Conservation (phyloP, 2,329 filamentous ascomycete species). For the Monosporascus cannonballus region DNA sequence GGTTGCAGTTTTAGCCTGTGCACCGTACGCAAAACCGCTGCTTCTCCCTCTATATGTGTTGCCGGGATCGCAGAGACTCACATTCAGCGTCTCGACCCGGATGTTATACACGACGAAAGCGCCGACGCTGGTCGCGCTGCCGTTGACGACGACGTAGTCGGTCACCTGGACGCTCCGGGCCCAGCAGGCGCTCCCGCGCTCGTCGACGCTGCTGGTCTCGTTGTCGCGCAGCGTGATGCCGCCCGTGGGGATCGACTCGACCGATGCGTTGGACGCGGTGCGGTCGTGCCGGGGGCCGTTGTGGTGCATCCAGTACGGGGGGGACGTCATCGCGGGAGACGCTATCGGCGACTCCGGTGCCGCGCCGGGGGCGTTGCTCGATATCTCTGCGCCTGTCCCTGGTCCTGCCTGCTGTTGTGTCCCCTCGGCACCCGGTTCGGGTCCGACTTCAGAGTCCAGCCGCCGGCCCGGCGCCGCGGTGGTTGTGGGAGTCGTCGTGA, state of each 20-base stretch:
- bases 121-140: conserved; percentile 56
- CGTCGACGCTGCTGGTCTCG: conserved; percentile 45
- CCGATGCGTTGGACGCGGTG: conserved; percentile 40
- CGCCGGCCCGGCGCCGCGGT: too few species aligned
- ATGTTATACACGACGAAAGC: conserved; percentile 96
- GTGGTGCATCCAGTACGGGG: conserved; percentile 31
- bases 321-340: not conserved
- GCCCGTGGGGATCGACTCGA: conserved; percentile 40
- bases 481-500: too few species aligned
- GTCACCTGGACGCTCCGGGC: conserved; percentile 56
- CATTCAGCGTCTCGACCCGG: conserved; percentile 76
- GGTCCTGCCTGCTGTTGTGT: too few species aligned
- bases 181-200: conserved; percentile 48
- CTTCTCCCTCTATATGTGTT: not conserved
- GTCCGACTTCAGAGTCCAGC: too few species aligned
- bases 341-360: not conserved
- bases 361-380: not conserved
- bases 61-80: conserved; percentile 35
- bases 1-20: too few species aligned
- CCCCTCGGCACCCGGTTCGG: too few species aligned
- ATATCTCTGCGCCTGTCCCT: too few species aligned
- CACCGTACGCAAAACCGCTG: too few species aligned
- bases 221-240: conserved; percentile 59
- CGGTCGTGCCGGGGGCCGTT: conserved; percentile 27
- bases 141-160: conserved; percentile 51